Conservation (phyloP, 352 stramenopile genomes). For the Globisporangium solare region DNA sequence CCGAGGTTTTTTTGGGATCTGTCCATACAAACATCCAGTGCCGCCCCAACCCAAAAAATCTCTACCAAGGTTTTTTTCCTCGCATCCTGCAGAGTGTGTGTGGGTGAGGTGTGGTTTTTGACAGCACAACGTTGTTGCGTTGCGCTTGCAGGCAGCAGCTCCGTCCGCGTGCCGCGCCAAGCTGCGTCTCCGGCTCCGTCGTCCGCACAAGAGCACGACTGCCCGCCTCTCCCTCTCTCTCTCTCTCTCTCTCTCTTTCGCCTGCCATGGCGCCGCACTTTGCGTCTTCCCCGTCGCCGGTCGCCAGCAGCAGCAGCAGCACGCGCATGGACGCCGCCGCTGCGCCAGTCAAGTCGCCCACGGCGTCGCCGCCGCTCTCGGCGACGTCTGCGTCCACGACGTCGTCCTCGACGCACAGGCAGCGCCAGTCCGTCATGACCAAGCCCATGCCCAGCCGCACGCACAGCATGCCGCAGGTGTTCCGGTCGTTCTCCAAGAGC, state of each 20-base stretch:
- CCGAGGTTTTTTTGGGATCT: too few species aligned
- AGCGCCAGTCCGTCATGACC: background rate
- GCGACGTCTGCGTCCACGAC: background rate
- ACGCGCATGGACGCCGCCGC: background rate
- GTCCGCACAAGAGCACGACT: too few species aligned
- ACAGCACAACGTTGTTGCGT: too few species aligned
- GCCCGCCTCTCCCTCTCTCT: background rate
- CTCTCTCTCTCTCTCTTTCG: background rate
- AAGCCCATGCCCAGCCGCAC: slow-evolving; percentile 5
- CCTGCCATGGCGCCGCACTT: slow-evolving; percentile 15
- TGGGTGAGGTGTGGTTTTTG: too few species aligned
- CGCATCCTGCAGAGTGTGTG: too few species aligned
- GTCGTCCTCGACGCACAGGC: background rate
- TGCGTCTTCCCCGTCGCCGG: slow-evolving; percentile 10
- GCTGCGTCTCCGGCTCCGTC: too few species aligned
- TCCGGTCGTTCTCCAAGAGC: slow-evolving; percentile 7
- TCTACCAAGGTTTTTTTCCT: too few species aligned
- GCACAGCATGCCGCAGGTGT: slow-evolving; percentile 14
- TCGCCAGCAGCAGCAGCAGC: background rate
- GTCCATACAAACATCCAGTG: too few species aligned
- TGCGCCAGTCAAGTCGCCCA: background rate
- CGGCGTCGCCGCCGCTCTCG: background rate
- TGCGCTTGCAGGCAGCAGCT: too few species aligned
- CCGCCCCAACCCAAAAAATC: too few species aligned
- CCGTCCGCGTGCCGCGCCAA: too few species aligned